Evolutionary conservation across 2,329 filamentous ascomycete genomes (phyloP).

Genomic region (Xylaria sp.): DNA sequence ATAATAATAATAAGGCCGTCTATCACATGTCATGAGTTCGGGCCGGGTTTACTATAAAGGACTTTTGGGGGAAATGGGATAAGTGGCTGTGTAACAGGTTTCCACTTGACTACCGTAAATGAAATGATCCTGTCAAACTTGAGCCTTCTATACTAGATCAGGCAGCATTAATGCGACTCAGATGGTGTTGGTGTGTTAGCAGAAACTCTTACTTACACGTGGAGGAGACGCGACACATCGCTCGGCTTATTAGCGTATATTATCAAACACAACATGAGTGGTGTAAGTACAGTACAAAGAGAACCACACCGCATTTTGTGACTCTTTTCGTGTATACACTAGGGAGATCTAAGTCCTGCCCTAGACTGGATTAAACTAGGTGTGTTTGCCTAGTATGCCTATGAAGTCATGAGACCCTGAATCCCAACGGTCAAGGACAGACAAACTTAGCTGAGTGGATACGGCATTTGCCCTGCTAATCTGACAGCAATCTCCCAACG

Average conservation of each 20-base stretch:
- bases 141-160: background rate
- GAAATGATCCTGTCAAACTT: background rate
- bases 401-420: conserved; percentile 42
- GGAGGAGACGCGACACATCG: conserved; percentile 6
- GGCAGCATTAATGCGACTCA: background rate
- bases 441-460: conserved; percentile 31
- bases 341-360: conserved; percentile 11
- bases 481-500: conserved; percentile 33
- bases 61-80: background rate
- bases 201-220: background rate
- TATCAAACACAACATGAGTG: background rate
- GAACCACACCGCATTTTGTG: conserved; percentile 34
- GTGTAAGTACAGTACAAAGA: conserved; percentile 21
- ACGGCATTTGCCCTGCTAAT: conserved; percentile 31
- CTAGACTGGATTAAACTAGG: conserved; percentile 4
- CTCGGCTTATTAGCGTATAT: background rate
- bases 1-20: background rate
- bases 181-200: background rate
- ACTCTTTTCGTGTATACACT: conserved; percentile 25
- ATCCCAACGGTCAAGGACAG: conserved; percentile 31
- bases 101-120: background rate
- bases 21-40: conserved; percentile 16
- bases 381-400: conserved; percentile 3
- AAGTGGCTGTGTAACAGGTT: background rate
- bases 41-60: background rate